Conservation (phyloP, 305 asterid species). For the Fraxinus latifolia region DNA sequence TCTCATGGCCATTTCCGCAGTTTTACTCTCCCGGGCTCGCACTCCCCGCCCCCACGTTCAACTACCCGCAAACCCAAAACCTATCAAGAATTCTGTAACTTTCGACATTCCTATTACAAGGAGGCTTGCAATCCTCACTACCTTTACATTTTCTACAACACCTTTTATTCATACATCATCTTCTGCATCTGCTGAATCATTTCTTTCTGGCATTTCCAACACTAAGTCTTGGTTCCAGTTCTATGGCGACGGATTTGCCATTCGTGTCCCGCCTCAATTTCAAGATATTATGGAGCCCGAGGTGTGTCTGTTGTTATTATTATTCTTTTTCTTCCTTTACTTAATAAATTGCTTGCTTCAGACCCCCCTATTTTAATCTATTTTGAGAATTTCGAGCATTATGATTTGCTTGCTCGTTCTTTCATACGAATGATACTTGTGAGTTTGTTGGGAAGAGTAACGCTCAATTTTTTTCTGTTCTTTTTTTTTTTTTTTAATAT, state of each 20-base stretch:
- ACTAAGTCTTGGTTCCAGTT: conserved; percentile 87
- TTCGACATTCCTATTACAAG: conserved; percentile 32
- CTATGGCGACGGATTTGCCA: conserved; percentile 81
- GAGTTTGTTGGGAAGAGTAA: not conserved
- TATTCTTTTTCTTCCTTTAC: not conserved
- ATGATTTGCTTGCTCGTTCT: not conserved
- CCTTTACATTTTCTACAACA: conserved; percentile 39
- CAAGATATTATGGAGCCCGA: conserved; percentile 78
- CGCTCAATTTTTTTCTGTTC: not conserved
- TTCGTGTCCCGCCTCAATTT: conserved; percentile 86
- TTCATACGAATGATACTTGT: not conserved
- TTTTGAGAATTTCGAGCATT: not conserved
- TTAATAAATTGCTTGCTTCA: no score
- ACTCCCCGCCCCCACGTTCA: conserved; percentile 25
- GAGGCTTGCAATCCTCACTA: conserved; percentile 44
- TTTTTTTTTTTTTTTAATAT: not conserved
- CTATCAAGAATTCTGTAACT: conserved; percentile 8
- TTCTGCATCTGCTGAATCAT: conserved; percentile 37
- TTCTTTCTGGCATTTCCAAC: conserved; percentile 71
- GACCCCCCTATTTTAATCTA: not conserved
- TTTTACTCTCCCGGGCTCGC: conserved; percentile 33
- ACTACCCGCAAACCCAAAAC: conserved; percentile 18
- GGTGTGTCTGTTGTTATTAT: conserved; percentile 32
- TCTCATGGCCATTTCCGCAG: conserved; percentile 45
- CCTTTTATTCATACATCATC: conserved; percentile 31